Evolutionary conservation across 2,329 filamentous ascomycete genomes (phyloP).

Genomic region (Venturia oleaginea): DNA sequence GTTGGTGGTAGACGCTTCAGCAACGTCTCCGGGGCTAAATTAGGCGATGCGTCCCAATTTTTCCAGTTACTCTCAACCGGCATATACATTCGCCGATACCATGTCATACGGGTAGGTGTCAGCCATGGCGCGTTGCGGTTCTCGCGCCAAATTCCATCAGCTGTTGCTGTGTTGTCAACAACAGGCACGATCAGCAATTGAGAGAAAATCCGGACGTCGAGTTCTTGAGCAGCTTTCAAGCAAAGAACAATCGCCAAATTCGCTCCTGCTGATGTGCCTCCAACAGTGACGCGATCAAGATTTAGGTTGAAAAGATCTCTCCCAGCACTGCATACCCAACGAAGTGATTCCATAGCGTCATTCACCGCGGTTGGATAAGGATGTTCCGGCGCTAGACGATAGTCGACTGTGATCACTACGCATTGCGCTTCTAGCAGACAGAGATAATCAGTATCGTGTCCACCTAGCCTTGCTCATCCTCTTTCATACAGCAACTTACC

Average conservation of each 20-base stretch:
- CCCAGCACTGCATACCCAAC: background rate
- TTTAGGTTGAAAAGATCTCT: background rate
- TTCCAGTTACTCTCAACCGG: constrained; percentile 18
- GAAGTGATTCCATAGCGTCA: constrained; percentile 1
- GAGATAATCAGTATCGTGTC: background rate
- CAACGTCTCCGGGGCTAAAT: constrained; percentile 17
- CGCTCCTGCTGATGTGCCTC: constrained; percentile 13
- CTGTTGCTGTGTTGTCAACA: constrained; percentile 28
- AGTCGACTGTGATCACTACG: constrained; percentile 8
- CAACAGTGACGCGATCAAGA: background rate
- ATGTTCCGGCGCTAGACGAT: background rate
- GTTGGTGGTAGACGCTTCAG: constrained; percentile 23
- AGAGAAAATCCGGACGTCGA: constrained; percentile 11
- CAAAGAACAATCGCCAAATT: constrained; percentile 17
- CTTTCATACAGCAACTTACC: constrained; percentile 21
- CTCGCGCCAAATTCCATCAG: constrained; percentile 16
- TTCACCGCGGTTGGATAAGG: constrained; percentile 3
- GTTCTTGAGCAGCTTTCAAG: constrained; percentile 16
- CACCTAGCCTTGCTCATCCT: background rate
- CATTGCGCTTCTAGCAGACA: background rate
- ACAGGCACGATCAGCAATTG: constrained; percentile 27
- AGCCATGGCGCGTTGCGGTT: constrained; percentile 26
- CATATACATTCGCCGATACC: constrained; percentile 30
- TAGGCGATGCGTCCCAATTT: constrained; percentile 29
- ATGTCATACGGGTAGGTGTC: constrained; percentile 26